A percentile compares a stretch with the other conserved stretches of the same genome.
Conservation (phyloP, 2,329 filamentous ascomycete genomes). For the Immersiporthe knoxdaviesiana region DNA sequence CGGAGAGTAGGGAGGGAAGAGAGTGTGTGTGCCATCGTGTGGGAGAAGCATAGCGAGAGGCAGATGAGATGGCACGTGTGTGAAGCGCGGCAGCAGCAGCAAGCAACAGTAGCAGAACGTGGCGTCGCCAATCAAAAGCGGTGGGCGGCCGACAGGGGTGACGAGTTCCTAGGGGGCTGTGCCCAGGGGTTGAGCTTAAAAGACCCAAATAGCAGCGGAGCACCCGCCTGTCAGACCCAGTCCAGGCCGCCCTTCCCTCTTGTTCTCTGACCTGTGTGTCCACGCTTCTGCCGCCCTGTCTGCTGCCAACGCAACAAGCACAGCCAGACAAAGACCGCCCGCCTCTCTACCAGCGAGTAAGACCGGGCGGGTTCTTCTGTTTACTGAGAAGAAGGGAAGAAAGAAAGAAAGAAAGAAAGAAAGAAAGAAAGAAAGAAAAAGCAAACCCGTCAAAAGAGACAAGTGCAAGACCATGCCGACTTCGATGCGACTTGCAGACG, state of each 20-base stretch:
- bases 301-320: slow-evolving; percentile 31
- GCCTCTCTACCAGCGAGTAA: background rate
- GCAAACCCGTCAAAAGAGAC: slow-evolving; percentile 3
- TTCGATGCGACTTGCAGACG: slow-evolving; percentile 15
- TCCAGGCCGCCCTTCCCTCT: slow-evolving; percentile 34
- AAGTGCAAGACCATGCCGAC: background rate
- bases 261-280: slow-evolving; percentile 44
- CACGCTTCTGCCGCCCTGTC: slow-evolving; percentile 28
- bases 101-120: slow-evolving; percentile 12
- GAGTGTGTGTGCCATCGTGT: slow-evolving; percentile 6
- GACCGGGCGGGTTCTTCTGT: background rate
- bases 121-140: slow-evolving; percentile 35
- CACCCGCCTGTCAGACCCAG: slow-evolving; percentile 46
- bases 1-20: background rate
- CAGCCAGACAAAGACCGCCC: slow-evolving; percentile 28
- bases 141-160: slow-evolving; percentile 32
- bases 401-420: too few relatives aligned
- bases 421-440: too few relatives aligned
- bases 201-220: slow-evolving; percentile 58
- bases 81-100: slow-evolving; percentile 10
- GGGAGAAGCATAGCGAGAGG: background rate
- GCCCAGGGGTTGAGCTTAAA: slow-evolving; percentile 50
- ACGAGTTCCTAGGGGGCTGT: slow-evolving; percentile 15
- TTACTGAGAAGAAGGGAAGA: background rate
- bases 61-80: background rate